Conservation (phyloP, 495 filamentous ascomycete genomes). For the Hyphodiscus hymeniophilus region DNA sequence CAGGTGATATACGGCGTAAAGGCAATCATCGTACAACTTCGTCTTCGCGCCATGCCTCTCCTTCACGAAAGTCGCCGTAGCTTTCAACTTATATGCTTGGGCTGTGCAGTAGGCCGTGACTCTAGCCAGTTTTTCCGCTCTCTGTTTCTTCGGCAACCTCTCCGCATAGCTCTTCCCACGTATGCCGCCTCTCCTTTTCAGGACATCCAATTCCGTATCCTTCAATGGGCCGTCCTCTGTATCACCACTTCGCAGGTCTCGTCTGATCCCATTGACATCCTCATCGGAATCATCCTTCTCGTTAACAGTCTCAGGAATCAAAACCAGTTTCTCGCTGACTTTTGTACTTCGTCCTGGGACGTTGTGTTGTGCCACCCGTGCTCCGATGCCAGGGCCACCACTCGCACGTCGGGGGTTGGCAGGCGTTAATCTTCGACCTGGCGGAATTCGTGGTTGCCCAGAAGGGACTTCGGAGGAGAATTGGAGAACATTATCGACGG, state of each 20-base stretch:
- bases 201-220: slow-evolving; percentile 66
- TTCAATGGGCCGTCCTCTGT: slow-evolving; percentile 64
- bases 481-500: slow-evolving; percentile 92
- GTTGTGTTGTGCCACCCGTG: slow-evolving; percentile 54
- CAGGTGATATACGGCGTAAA: slow-evolving; percentile 92
- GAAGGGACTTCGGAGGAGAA: slow-evolving; percentile 93
- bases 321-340: slow-evolving; percentile 86
- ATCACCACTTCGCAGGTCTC: slow-evolving; percentile 34
- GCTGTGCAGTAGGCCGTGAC: slow-evolving; percentile 97
- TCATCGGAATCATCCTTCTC: slow-evolving; percentile 47
- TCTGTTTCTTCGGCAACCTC: slow-evolving; percentile 78
- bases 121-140: slow-evolving; percentile 78
- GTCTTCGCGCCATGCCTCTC: slow-evolving; percentile 86
- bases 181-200: slow-evolving; percentile 47
- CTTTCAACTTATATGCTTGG: slow-evolving; percentile 81
- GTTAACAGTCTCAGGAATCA: slow-evolving; percentile 78
- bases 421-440: slow-evolving; percentile 46
- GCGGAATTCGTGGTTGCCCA: slow-evolving; percentile 75
- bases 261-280: slow-evolving; percentile 39
- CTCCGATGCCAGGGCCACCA: slow-evolving; percentile 30
- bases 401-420: slow-evolving; percentile 33
- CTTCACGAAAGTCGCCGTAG: slow-evolving; percentile 78
- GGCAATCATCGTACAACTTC: slow-evolving; percentile 97
- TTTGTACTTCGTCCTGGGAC: slow-evolving; percentile 86
- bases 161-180: slow-evolving; percentile 92